These are phyloP conservation scores for Penicillium corylophilum DNA, from an alignment of 2,329 filamentous ascomycete genomes.

Conservation along the genomic window DNA sequence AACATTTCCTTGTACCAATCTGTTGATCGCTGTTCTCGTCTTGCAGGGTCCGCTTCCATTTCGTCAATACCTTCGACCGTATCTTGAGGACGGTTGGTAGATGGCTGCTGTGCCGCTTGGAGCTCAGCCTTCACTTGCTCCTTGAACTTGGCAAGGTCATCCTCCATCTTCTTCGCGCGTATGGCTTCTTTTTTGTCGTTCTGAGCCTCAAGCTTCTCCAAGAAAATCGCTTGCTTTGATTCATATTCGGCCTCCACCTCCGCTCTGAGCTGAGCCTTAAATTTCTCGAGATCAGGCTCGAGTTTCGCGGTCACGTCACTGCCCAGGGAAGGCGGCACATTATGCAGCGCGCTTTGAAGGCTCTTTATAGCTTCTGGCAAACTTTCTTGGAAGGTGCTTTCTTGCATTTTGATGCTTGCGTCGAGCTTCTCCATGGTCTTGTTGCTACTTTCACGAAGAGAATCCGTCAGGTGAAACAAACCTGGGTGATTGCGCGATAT, in stretches of 20 bases:
- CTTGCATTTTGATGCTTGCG: background rate
- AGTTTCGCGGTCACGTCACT: slow-evolving; percentile 17
- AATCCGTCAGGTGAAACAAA: too few relatives aligned
- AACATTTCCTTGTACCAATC: too few relatives aligned
- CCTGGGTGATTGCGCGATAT: background rate
- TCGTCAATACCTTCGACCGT: too few relatives aligned
- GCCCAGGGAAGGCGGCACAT: background rate
- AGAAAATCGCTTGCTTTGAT: background rate
- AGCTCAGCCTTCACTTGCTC: background rate
- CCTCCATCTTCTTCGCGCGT: background rate
- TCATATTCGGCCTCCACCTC: background rate
- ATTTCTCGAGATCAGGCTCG: slow-evolving; percentile 12
- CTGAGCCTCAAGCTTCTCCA: background rate
- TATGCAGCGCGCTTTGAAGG: background rate
- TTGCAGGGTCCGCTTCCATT: too few relatives aligned
- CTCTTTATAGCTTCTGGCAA: background rate
- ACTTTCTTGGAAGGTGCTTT: background rate
- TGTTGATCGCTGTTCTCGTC: too few relatives aligned
- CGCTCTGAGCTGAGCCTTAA: background rate
- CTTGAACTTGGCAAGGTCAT: background rate
- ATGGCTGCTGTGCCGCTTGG: background rate
- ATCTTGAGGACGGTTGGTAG: too few relatives aligned
- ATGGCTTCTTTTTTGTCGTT: background rate
- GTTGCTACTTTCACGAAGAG: background rate
- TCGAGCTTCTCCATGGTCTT: background rate